Conservation (phyloP, 2,329 filamentous ascomycete species). For the Fusarium verrucosum region DNA sequence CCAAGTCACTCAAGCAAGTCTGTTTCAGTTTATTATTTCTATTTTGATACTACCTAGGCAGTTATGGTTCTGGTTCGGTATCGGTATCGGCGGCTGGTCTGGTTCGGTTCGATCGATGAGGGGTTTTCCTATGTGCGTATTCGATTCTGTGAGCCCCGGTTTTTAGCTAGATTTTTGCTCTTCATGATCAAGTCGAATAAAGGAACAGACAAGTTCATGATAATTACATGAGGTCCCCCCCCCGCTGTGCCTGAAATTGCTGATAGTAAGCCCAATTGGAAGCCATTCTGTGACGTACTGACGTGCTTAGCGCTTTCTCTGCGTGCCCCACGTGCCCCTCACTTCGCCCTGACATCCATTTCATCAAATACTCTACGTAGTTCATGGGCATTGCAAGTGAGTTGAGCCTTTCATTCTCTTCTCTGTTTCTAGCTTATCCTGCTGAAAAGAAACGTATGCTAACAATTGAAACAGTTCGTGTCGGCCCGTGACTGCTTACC, state of each 20-base stretch:
- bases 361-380: conserved; percentile 17
- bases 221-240: conserved; percentile 21
- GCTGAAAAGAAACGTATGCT: neutral
- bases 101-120: conserved; percentile 15
- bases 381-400: conserved; percentile 11
- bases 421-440: neutral
- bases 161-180: conserved; percentile 36
- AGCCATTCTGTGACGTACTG: conserved; percentile 36
- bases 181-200: conserved; percentile 35
- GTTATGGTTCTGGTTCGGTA: neutral
- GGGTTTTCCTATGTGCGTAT: conserved; percentile 27
- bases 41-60: neutral
- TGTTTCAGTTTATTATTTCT: conserved; percentile 26
- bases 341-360: conserved; percentile 22
- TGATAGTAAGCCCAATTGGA: conserved; percentile 23
- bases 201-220: conserved; percentile 37
- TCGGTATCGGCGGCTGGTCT: neutral
- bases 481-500: neutral
- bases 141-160: conserved; percentile 30
- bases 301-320: conserved; percentile 34
- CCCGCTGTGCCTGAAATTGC: conserved; percentile 3
- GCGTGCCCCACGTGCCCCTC: conserved; percentile 42
- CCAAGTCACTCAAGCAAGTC: neutral
- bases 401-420: neutral
- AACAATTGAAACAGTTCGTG: neutral